Evolutionary conservation across 1,284 basidiomycete genomes (phyloP), one percentile per base, ranked within the genome.

Genomic region (Coriolopsis trogii): DNA sequence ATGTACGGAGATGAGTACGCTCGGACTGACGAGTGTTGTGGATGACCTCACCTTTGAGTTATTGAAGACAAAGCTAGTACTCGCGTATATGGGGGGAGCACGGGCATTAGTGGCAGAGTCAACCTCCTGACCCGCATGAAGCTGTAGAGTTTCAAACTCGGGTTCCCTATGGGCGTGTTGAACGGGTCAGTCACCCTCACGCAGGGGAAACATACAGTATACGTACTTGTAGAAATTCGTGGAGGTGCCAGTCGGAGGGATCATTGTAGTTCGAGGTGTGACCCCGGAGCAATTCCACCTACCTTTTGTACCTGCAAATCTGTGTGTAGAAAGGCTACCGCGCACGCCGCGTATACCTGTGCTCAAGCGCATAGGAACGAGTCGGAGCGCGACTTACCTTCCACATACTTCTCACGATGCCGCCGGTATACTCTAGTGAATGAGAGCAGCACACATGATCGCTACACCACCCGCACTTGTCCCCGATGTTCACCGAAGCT

Each of bases 11-110:
- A 15, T 18, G 13, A 31, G 13, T 7, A 6, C 6, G 10, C 20
- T 6, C 2, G 5, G 3, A 13, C 10, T 13, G 9, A 2, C 9
- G 6, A 13, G 10, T 16, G 10, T 5, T 12, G 3, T n/a, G 21
- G 8, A 41, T 6, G 9, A 30, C 18, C 63, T 41, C 58, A 84
- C 85, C 58, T 80, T 80, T n/a, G 87, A 84, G 66, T 89, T 74
- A 62, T 92, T 86, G 77, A 94, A 93, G 16, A 87, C 85, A 63
- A 85, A 93, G 53, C 86, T 88, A 0, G 87, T 87, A 1, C 85
- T 77, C 1, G 86, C 82, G 55, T 93, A 93, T 70, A 95, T 92
- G 2, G 92, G 92, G 0, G 87, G 85, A 12, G 93, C 93, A 12
- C 91, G 84, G 1, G 92, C 84, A 53, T 89, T 86, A 20, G 87